A percentile compares a stretch with the other conserved stretches of the same genome.
Conservation (phyloP, 768 basidiomycete species). For the Mycena pura region DNA sequence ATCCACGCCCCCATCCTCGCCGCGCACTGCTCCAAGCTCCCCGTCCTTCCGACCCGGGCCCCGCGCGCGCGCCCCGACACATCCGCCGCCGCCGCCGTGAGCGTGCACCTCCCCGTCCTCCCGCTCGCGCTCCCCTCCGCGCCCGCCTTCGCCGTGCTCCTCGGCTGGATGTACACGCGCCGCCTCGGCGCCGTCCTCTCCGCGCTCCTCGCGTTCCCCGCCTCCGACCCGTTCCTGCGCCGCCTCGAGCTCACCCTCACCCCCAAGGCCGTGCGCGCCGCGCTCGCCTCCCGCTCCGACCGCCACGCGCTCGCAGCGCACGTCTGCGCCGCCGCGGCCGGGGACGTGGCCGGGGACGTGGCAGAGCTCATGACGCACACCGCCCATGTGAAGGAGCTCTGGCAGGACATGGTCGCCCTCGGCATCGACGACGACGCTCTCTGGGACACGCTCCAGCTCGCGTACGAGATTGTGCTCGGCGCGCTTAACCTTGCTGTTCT, state of each 20-base stretch:
- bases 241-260: too few relatives aligned
- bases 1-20: conserved; percentile 70
- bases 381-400: conserved; percentile 77
- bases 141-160: conserved; percentile 68
- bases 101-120: conserved; percentile 67
- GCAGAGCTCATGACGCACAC: conserved; percentile 60
- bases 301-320: conserved; percentile 63
- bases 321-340: conserved; percentile 52
- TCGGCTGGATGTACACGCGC: conserved; percentile 73
- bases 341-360: too few relatives aligned
- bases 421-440: conserved; percentile 75
- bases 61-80: conserved; percentile 37
- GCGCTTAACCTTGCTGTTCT: conserved; percentile 54
- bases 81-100: too few relatives aligned
- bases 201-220: conserved; percentile 65
- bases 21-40: conserved; percentile 63
- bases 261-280: conserved; percentile 48
- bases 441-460: conserved; percentile 80
- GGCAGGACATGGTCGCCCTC: conserved; percentile 79
- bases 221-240: conserved; percentile 51
- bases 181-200: conserved; percentile 63
- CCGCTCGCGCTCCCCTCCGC: conserved; percentile 76
- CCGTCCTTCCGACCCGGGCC: conserved; percentile 51
- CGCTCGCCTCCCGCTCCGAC: conserved; percentile 55
- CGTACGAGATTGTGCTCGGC: conserved; percentile 77